Evolutionary conservation across 2,329 filamentous ascomycete species (phyloP).

Genomic region (Cercospora sp.): DNA sequence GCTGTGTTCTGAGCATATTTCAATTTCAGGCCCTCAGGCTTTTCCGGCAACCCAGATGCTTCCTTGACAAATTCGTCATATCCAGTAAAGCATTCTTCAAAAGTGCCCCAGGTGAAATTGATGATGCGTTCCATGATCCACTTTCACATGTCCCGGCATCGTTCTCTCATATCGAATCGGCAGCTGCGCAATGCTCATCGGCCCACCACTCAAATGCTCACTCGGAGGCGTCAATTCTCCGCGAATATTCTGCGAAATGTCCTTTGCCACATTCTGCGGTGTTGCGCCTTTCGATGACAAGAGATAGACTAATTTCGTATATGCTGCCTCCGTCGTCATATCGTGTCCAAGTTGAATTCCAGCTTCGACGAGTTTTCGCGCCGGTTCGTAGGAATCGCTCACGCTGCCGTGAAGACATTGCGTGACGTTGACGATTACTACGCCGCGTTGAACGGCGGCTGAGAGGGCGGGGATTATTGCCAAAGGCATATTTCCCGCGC

Average conservation of each 20-base stretch:
- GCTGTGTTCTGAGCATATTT: neutral
- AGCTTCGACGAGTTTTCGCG: conserved; percentile 70
- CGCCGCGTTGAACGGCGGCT: conserved; percentile 73
- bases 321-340: conserved; percentile 83
- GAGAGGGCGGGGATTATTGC: conserved; percentile 67
- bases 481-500: conserved; percentile 87
- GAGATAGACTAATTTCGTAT: conserved; percentile 87
- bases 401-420: conserved; percentile 62
- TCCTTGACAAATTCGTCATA: neutral
- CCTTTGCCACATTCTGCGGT: conserved; percentile 63
- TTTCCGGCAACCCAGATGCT: neutral
- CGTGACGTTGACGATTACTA: conserved; percentile 86
- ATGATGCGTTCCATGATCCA: conserved; percentile 7
- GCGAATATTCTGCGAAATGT: conserved; percentile 73
- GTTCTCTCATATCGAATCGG: conserved; percentile 31
- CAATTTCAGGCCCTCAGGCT: neutral
- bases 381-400: conserved; percentile 45
- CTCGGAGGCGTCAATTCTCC: conserved; percentile 70
- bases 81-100: neutral
- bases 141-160: conserved; percentile 20
- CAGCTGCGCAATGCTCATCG: conserved; percentile 27
- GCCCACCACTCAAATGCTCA: conserved; percentile 17
- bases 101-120: conserved; percentile 2
- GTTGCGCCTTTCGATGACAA: conserved; percentile 56
- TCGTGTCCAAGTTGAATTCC: conserved; percentile 89